Conservation (phyloP, 2,329 filamentous ascomycete species). For the Juglanconis oblonga region DNA sequence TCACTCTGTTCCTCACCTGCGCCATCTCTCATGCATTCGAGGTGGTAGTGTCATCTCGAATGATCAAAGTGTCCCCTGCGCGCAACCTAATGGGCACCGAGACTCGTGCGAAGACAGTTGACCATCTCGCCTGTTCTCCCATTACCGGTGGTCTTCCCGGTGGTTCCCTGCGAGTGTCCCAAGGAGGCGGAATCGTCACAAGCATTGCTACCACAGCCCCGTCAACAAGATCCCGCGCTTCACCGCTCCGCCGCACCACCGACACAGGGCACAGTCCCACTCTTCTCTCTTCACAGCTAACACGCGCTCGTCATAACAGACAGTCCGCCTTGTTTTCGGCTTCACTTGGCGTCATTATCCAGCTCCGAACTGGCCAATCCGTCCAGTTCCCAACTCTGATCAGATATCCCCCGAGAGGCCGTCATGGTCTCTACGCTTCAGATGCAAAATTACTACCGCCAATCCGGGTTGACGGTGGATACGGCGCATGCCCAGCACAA, state of each 20-base stretch:
- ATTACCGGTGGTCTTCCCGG: background rate
- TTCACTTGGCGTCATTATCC: conserved; percentile 1
- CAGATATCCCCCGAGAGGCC: conserved; percentile 16
- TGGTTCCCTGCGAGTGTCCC: background rate
- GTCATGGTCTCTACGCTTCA: conserved; percentile 51
- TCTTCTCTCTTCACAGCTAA: conserved; percentile 6
- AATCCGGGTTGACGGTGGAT: conserved; percentile 50
- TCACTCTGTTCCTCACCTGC: conserved; percentile 2
- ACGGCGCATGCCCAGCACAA: conserved; percentile 49
- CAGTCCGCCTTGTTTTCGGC: background rate
- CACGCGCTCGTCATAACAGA: conserved; percentile 5
- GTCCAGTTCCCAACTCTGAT: background rate
- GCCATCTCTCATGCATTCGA: background rate
- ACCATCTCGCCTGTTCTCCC: background rate
- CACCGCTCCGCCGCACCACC: conserved; percentile 18
- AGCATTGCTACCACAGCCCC: background rate
- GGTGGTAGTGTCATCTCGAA: background rate
- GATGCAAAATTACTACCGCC: conserved; percentile 51
- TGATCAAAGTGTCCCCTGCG: background rate
- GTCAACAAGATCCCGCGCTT: conserved; percentile 5
- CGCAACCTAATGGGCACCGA: background rate
- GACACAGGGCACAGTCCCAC: background rate
- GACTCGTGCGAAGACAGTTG: background rate
- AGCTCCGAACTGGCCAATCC: conserved; percentile 4
- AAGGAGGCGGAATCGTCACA: background rate